Conservation (phyloP, 2,329 filamentous ascomycete genomes). For the Arthrobotrys entomopaga region DNA sequence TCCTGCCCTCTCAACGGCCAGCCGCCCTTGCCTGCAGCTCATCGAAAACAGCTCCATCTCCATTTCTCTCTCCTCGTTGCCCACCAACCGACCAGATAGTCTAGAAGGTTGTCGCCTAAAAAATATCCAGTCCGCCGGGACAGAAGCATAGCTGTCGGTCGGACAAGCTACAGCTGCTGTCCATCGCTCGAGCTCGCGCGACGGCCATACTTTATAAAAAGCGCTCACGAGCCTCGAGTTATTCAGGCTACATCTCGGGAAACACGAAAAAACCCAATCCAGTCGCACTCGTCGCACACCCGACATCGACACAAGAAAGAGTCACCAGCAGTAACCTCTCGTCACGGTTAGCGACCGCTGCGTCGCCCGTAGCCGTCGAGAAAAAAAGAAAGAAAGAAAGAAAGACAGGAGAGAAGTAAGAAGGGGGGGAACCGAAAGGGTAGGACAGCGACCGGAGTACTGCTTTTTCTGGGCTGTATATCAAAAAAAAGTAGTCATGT, state of each 20-base stretch:
- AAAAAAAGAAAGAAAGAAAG: too few relatives aligned
- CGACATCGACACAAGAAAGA: background rate
- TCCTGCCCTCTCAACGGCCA: background rate
- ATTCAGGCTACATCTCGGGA: slow-evolving; percentile 4
- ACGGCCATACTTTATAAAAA: background rate
- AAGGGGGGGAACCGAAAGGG: background rate
- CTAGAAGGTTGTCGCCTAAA: slow-evolving; percentile 20
- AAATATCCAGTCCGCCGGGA: slow-evolving; percentile 13
- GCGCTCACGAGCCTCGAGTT: slow-evolving; percentile 1
- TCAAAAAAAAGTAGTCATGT: slow-evolving; percentile 31
- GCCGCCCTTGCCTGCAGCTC: background rate
- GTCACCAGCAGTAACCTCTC: too few relatives aligned
- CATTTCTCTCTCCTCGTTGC: slow-evolving; percentile 4
- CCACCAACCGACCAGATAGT: background rate
- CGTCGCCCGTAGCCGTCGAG: too few relatives aligned
- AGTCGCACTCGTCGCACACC: background rate
- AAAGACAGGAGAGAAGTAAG: too few relatives aligned
- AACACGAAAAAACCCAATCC: background rate
- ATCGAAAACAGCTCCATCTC: background rate
- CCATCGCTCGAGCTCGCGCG: background rate
- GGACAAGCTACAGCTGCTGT: slow-evolving; percentile 29
- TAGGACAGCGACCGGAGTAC: background rate
- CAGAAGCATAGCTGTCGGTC: slow-evolving; percentile 31
- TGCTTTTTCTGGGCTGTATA: background rate
- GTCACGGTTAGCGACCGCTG: too few relatives aligned